phyloP scores from a whole-genome alignment of 225 moss, liverwort and hornwort genomes.

The Anthoceros angustus region DNA sequence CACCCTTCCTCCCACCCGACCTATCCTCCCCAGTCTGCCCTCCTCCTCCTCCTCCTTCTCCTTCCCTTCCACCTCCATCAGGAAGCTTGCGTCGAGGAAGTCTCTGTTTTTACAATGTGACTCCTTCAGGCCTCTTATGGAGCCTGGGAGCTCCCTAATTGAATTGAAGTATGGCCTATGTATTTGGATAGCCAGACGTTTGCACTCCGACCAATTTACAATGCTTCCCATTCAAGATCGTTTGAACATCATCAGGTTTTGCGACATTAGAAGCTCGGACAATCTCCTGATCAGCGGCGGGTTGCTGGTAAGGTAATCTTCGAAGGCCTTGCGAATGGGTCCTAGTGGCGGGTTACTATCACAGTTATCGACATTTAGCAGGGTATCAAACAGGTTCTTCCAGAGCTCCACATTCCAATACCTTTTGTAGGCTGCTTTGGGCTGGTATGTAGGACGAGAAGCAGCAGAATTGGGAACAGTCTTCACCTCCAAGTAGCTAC shows the following conservation, averaged over 20 bases:
- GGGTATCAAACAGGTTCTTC: conserved; percentile 66
- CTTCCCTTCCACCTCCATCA: no score
- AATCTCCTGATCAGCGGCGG: conserved; percentile 45
- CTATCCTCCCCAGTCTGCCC: neutral
- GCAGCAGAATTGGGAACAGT: conserved; percentile 21
- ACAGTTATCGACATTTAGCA: conserved; percentile 42
- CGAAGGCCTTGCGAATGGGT: conserved; percentile 45
- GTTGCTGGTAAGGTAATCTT: conserved; percentile 42
- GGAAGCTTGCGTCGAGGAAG: no score
- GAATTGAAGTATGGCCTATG: no score
- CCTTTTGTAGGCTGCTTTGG: conserved; percentile 67
- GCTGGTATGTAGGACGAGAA: conserved; percentile 32
- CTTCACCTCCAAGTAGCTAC: conserved; percentile 79
- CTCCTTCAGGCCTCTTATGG: no score
- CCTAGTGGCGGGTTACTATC: conserved; percentile 18
- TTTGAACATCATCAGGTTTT: conserved; percentile 51
- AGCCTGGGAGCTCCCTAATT: no score
- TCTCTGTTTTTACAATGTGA: no score
- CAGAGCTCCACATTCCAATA: conserved; percentile 75
- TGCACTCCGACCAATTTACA: no score
- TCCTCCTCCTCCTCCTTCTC: no score
- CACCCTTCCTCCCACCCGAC: neutral
- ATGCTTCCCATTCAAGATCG: no score
- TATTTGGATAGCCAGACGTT: no score
- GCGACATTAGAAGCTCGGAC: conserved; percentile 40